Evolutionary conservation across 768 basidiomycete genomes (phyloP), one percentile per base, ranked within the genome.

Genomic region (Lactarius hatsudake): DNA sequence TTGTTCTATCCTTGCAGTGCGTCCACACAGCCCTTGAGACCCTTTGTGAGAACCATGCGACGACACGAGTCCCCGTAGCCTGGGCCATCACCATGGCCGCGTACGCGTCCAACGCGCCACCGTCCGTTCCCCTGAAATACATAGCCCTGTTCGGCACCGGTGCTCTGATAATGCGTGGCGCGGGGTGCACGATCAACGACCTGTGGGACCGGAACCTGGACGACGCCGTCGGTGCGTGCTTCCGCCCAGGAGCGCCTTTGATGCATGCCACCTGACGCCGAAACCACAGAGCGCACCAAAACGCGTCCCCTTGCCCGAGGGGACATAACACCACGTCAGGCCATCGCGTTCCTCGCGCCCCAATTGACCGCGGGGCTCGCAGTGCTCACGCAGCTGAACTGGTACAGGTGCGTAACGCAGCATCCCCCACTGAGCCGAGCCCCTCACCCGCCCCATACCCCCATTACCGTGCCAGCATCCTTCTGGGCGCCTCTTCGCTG

Each of bases 21-120:
- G 89, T 86, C 59, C 6, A 53, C 34, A 3, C 51, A 26, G n/a
- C 18, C 18, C 43, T 56, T 43, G 23, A 10, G 30, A 17, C 48
- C 62, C 6, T 8, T 23, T 28, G 26, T 36, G 23, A 8, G 13
- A 32, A 28, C 42, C 57, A 8, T 28, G 28, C 15, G 20, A 54
- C 43, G 13, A 32, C 23, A 5, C 17, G 28, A 30, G 42, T 12
- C 28, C 18, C n/a, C 34, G 34, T 30, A 99, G 97, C 95, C 9
- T 99, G 97, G 97, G 94, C 94, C 12, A 97, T 99, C 73, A 93
- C 94, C 8, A 96, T 99, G 92, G 94, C 94, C 0, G 87, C 93
- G 2, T 96, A 95, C 72, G 88, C 92, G 13, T 78, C 87, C 9
- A 81, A 88, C 26, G 79, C 84, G 5, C 91, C 94, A 0, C 80